Percentiles rank a stretch among this genome's conserved stretches.
These are phyloP conservation scores for Fistulinella prunicolor DNA, from an alignment of 768 basidiomycete species.

Conservation along the genomic window DNA sequence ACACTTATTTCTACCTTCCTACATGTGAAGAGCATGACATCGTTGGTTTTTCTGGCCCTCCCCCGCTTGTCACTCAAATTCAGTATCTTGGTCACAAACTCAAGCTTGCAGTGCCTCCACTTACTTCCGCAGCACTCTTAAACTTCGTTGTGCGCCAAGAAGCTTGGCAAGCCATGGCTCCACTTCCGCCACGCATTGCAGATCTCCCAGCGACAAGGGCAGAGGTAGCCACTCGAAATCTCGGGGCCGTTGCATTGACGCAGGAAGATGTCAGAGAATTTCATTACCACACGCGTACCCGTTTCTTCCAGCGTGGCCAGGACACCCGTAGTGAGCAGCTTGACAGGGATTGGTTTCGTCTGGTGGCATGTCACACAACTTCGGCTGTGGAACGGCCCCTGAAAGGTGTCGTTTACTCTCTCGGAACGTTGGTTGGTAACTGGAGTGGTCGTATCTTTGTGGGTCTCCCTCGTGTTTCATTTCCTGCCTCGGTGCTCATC, in stretches of 20 bases:
- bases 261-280: constrained; percentile 42
- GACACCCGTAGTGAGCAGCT: constrained; percentile 29
- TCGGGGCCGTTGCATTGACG: constrained; percentile 31
- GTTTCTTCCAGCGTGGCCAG: constrained; percentile 20
- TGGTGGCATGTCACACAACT: constrained; percentile 42
- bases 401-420: constrained; percentile 41
- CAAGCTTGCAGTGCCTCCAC: constrained; percentile 38
- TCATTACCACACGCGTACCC: constrained; percentile 36
- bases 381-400: constrained; percentile 35
- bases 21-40: constrained; percentile 27
- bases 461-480: constrained; percentile 20
- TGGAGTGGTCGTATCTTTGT: constrained; percentile 51
- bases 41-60: constrained; percentile 32
- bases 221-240: constrained; percentile 29
- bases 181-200: constrained; percentile 21
- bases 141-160: constrained; percentile 37
- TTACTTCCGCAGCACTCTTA: constrained; percentile 41
- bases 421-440: constrained; percentile 42
- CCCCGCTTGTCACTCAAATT: constrained; percentile 33
- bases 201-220: constrained; percentile 36
- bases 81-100: constrained; percentile 42
- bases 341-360: constrained; percentile 49
- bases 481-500: constrained; percentile 17
- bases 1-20: constrained; percentile 43
- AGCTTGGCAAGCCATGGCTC: constrained; percentile 29